Base-by-base conservation (phyloP, 2,329 filamentous ascomycete species). In the Cladorrhinum sp. region DNA sequence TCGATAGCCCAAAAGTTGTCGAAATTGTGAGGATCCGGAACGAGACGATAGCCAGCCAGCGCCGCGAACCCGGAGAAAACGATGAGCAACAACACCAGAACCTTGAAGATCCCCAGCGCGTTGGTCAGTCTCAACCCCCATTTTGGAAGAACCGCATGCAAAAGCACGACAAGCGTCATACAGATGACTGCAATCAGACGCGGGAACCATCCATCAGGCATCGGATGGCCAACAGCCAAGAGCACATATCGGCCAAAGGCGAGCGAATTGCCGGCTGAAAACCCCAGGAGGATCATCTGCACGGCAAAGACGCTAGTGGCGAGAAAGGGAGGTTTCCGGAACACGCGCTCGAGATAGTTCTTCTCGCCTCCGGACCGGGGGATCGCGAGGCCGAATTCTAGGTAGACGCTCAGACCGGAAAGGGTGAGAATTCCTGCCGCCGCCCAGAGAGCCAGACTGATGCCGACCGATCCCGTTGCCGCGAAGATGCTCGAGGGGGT, bases 301-400 rank as follows among this genome's bases (percentile, higher is more conserved):
- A 83, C 75, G 1, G 84, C 83, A 28, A 87, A 76, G 1, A 87
- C 78, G 63, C 81, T 84, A 0, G 83, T 85, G 1, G 83, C 80
- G 1, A 87, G 71, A 69, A 85, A 84, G 55, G 78, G 80, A 0
- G 85, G 85, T n/a, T 76, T 80, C 1, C 78, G 77, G 72, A 86
- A 87, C 4, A 85, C 82, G 6, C 83, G 79, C 68, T 88, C 85
- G 55, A 88, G 81, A 67, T 88, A 88, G 70, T 86, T 86, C 76
- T 88, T 88, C 64, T 87, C 84, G 20, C 85, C 86, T 1, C 86
- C 85, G 7, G 83, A 86, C n/a, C 80, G 76, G 1, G 85, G 85
- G 26, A 87, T 86, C 6, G 83, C 84, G 2, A 86, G 78, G n/a
- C 85, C 85, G 64, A 87, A 86, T 66, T 87, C 85, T 39, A 88